Conservation (phyloP, 2,329 filamentous ascomycete species). For the Seiridium unicorne region DNA sequence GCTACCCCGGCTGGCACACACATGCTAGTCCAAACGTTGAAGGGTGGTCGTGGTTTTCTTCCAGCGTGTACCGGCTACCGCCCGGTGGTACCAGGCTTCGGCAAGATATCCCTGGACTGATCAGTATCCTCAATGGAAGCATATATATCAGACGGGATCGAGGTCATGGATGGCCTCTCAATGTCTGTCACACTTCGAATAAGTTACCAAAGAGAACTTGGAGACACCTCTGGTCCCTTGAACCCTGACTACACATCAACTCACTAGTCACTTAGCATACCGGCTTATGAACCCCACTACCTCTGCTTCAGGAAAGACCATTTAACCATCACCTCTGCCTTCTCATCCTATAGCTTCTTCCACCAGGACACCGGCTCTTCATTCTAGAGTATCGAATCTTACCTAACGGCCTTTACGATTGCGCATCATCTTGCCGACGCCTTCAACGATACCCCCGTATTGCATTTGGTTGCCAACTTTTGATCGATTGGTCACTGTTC, state of each 20-base stretch:
- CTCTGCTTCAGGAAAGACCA: conserved; percentile 9
- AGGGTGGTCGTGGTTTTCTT: conserved; percentile 2
- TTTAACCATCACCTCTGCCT: conserved; percentile 4
- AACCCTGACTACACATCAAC: conserved; percentile 15
- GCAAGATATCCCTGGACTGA: not conserved
- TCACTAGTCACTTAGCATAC: conserved; percentile 11
- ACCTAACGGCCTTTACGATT: conserved; percentile 8
- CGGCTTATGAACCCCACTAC: conserved; percentile 16
- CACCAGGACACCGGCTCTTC: not conserved
- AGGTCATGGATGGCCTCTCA: conserved; percentile 16
- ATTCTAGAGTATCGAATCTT: not conserved
- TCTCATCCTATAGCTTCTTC: not conserved
- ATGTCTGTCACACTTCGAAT: conserved; percentile 4
- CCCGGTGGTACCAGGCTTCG: not conserved
- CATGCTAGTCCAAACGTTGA: conserved; percentile 38
- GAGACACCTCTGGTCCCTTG: not conserved
- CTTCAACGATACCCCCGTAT: too few species aligned
- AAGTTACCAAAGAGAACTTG: not conserved
- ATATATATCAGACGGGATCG: conserved; percentile 16
- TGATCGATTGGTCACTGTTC: too few species aligned
- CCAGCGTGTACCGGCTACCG: not conserved
- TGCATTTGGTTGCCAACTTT: too few species aligned
- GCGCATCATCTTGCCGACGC: not conserved
- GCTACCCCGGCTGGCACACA: conserved; percentile 32
- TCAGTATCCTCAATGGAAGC: not conserved